Evolutionary conservation across 495 filamentous ascomycete species (phyloP).

Genomic region (Penicillium crystallinum): DNA sequence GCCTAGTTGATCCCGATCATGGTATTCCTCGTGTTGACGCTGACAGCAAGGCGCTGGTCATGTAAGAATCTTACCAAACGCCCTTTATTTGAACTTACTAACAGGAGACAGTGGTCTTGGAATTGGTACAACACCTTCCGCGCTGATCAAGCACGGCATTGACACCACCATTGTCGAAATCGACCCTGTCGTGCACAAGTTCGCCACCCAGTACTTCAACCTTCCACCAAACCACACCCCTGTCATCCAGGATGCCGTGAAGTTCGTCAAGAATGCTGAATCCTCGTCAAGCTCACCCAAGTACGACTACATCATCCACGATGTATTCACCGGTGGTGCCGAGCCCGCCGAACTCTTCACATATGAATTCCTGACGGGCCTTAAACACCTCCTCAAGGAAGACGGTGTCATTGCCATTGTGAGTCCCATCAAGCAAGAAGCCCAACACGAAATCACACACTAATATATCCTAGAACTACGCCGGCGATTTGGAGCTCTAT

Average conservation of each 20-base stretch:
- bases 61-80: slow-evolving; percentile 42
- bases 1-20: slow-evolving; percentile 60
- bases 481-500: slow-evolving; percentile 77
- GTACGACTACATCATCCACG: slow-evolving; percentile 92
- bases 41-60: slow-evolving; percentile 75
- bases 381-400: slow-evolving; percentile 63
- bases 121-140: slow-evolving; percentile 83
- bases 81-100: background rate
- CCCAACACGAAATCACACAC: background rate
- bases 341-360: slow-evolving; percentile 89
- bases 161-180: slow-evolving; percentile 91
- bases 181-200: slow-evolving; percentile 81
- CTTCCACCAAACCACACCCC: slow-evolving; percentile 73
- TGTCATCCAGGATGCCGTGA: slow-evolving; percentile 74
- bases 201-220: slow-evolving; percentile 75
- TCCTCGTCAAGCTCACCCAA: slow-evolving; percentile 38
- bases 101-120: slow-evolving; percentile 66
- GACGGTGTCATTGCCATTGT: slow-evolving; percentile 88
- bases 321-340: slow-evolving; percentile 97
- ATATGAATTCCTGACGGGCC: slow-evolving; percentile 64
- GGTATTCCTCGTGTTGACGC: slow-evolving; percentile 48
- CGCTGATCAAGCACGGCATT: slow-evolving; percentile 81
- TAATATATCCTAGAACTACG: slow-evolving; percentile 69
- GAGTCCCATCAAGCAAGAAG: slow-evolving; percentile 27
- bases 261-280: slow-evolving; percentile 57